These are phyloP conservation scores for Termitomyces sp. DNA, from an alignment of 768 basidiomycete genomes.

Conservation along the genomic window DNA sequence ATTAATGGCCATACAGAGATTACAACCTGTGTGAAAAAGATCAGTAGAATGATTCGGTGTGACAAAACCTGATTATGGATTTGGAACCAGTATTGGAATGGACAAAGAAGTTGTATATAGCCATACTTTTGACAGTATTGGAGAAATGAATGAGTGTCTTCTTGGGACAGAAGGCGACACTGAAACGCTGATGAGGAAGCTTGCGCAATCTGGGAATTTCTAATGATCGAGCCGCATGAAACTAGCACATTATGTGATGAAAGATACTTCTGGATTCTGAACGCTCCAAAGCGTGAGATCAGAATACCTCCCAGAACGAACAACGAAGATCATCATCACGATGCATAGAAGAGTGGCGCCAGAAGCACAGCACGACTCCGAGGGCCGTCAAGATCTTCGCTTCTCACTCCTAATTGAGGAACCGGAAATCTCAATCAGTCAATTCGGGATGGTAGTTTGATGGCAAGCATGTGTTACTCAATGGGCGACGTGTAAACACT, in stretches of 20 bases:
- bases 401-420: background rate
- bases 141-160: background rate
- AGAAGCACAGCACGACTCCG: background rate
- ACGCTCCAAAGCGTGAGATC: background rate
- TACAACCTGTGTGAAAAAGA: too few relatives aligned
- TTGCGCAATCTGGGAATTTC: background rate
- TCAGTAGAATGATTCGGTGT: background rate
- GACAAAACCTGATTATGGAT: background rate
- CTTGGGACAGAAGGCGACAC: background rate
- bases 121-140: background rate
- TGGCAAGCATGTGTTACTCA: background rate
- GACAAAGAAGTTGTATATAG: background rate
- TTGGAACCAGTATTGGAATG: background rate
- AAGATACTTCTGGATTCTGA: background rate
- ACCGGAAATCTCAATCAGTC: background rate
- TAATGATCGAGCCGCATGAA: background rate
- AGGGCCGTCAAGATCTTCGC: background rate
- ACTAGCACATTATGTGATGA: background rate
- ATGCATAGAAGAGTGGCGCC: background rate
- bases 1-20: too few relatives aligned
- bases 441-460: background rate
- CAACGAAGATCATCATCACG: background rate
- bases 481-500: background rate
- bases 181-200: background rate
- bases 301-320: background rate